Conservation (phyloP, 352 stramenopile genomes). For the Phytophthora parvispora region DNA sequence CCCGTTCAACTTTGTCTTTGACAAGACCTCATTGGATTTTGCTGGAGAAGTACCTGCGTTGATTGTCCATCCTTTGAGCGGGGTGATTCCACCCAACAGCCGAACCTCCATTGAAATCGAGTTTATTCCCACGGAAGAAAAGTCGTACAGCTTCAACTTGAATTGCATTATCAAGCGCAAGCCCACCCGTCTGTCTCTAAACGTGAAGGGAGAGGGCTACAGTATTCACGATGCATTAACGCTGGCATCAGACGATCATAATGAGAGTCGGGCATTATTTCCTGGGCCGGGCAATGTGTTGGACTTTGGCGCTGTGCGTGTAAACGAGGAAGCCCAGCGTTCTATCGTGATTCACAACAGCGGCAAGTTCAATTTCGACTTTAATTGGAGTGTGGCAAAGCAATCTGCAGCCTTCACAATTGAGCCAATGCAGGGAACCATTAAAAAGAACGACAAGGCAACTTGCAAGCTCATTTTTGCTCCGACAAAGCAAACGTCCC, state of each 20-base stretch:
- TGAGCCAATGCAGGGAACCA: conserved; percentile 83
- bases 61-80: conserved; percentile 88
- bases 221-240: conserved; percentile 89
- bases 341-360: conserved; percentile 90
- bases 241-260: conserved; percentile 50
- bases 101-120: conserved; percentile 86
- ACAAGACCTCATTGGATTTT: conserved; percentile 90
- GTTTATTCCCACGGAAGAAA: conserved; percentile 94
- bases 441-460: conserved; percentile 91
- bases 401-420: conserved; percentile 60
- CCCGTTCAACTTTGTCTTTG: conserved; percentile 96
- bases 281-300: conserved; percentile 51
- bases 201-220: conserved; percentile 97
- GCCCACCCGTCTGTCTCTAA: conserved; percentile 91
- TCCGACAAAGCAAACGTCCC: conserved; percentile 73
- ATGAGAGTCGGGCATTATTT: conserved; percentile 41
- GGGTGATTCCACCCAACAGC: conserved; percentile 91
- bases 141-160: conserved; percentile 95
- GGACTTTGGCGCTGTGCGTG: conserved; percentile 91
- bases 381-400: conserved; percentile 77
- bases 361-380: conserved; percentile 98
- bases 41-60: conserved; percentile 83
- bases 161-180: conserved; percentile 95
- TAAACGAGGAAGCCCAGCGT: conserved; percentile 83
- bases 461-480: conserved; percentile 81